phyloP scores from a whole-genome alignment of 2,329 filamentous ascomycete species.

The Chrysosphaeria jannelii region DNA sequence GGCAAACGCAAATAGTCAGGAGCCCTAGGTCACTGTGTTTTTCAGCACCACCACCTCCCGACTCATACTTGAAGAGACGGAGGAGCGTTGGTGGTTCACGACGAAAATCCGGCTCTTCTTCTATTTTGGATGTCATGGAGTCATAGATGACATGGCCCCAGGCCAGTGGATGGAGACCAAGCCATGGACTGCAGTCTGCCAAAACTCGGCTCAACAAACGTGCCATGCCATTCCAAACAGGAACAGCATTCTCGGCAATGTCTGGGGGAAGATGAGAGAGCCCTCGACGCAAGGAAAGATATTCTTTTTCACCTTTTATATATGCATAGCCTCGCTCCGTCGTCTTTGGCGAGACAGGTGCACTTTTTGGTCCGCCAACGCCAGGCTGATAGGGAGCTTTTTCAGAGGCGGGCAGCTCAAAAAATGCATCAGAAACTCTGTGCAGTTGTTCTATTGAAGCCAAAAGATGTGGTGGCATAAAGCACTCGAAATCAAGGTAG shows the following conservation, averaged over 20 bases:
- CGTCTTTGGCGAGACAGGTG: slow-evolving; percentile 2
- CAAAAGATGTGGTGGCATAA: slow-evolving; percentile 3
- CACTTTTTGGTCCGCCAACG: slow-evolving; percentile 1
- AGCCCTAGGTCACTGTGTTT: slow-evolving; percentile 5
- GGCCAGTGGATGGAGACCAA: slow-evolving; percentile 3
- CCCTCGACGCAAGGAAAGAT: slow-evolving; percentile 5
- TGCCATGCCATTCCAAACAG: slow-evolving; percentile 5
- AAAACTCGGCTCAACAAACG: slow-evolving; percentile 5
- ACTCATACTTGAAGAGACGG: slow-evolving; percentile 6
- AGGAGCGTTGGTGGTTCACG: slow-evolving; percentile 5
- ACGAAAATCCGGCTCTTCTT: slow-evolving; percentile 1
- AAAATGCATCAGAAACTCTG: slow-evolving; percentile 3
- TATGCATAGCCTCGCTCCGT: slow-evolving; percentile 2
- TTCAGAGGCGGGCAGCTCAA: slow-evolving; percentile 1
- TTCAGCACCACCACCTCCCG: slow-evolving; percentile 5
- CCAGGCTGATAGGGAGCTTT: slow-evolving; percentile 3
- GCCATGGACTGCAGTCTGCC: slow-evolving; percentile 4
- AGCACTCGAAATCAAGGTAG: slow-evolving; percentile 3
- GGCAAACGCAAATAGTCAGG: slow-evolving; percentile 5
- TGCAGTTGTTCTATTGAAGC: slow-evolving; percentile 2
- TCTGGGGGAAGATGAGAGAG: slow-evolving; percentile 3
- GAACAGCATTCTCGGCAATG: slow-evolving; percentile 1
- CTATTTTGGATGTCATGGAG: slow-evolving; percentile 3
- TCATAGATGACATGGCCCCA: slow-evolving; percentile 4
- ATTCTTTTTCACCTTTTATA: slow-evolving; percentile 5